Percentiles rank a stretch among this genome's conserved stretches.
These are phyloP conservation scores for Pseudogymnoascus sp. DNA, from an alignment of 2,329 filamentous ascomycete genomes.

Conservation along the genomic window DNA sequence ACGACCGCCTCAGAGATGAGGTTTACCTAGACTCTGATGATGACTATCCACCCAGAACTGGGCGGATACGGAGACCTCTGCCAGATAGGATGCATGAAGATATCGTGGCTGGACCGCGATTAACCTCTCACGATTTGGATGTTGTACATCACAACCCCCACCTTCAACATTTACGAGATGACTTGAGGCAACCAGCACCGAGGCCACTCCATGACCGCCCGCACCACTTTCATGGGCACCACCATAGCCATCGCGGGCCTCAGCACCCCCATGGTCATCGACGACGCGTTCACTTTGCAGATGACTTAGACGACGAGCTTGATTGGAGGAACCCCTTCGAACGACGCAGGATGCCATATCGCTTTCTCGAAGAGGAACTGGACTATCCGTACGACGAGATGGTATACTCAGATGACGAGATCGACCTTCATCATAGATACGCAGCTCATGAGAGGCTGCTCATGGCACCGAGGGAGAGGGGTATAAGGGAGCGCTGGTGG, in stretches of 20 bases:
- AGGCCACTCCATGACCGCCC: background rate
- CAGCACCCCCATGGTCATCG: background rate
- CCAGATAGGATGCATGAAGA: background rate
- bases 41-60: background rate
- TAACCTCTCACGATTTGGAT: background rate
- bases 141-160: background rate
- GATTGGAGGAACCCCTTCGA: background rate
- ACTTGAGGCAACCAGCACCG: background rate
- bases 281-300: background rate
- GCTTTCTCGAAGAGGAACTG: background rate
- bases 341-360: constrained; percentile 6
- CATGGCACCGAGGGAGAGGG: background rate
- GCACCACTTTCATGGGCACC: background rate
- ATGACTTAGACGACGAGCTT: background rate
- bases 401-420: background rate
- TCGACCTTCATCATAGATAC: background rate
- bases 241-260: background rate
- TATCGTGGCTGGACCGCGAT: background rate
- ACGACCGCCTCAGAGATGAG: background rate
- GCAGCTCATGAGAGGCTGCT: constrained; percentile 1
- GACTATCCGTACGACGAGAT: constrained; percentile 2
- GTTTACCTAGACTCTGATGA: background rate
- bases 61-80: background rate
- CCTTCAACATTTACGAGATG: background rate
- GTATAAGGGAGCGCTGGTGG: background rate